Evolutionary conservation across 257 asterid species (phyloP).

Genomic region (Solanum sejunctum): DNA sequence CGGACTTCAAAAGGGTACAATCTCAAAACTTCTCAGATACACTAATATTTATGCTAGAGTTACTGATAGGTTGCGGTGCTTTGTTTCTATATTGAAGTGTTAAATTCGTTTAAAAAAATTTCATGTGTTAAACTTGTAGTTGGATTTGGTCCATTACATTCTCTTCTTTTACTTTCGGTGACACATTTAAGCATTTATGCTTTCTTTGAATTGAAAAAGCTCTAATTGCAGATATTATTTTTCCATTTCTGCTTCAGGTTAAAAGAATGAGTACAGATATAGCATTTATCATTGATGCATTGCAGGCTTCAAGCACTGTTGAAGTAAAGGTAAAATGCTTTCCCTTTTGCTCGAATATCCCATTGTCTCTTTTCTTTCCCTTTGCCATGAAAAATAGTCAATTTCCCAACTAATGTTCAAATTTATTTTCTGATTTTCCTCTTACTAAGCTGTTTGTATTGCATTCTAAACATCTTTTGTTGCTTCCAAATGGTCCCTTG

Average conservation of each 20-base stretch:
- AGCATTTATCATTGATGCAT: slow-evolving; percentile 59
- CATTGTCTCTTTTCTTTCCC: not conserved
- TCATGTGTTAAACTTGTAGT: not conserved
- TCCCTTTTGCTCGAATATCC: slow-evolving; percentile 1
- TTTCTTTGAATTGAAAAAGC: not conserved
- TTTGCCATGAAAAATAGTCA: not conserved
- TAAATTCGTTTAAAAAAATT: not conserved
- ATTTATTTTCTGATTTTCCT: not conserved
- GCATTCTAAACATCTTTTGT: not conserved
- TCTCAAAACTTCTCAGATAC: not conserved
- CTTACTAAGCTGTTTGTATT: not conserved
- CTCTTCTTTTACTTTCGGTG: not conserved
- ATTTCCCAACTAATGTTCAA: not conserved
- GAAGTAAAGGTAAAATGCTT: slow-evolving; percentile 64
- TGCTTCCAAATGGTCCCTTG: not conserved
- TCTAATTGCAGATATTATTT: not conserved
- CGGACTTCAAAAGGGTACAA: slow-evolving; percentile 71
- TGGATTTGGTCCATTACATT: not conserved
- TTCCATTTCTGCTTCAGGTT: slow-evolving; percentile 41
- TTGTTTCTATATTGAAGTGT: not conserved
- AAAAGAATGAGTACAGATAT: slow-evolving; percentile 56
- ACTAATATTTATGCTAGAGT: not conserved
- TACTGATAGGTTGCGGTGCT: not conserved
- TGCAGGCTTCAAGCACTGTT: slow-evolving; percentile 63
- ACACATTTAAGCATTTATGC: not conserved